A percentile compares a stretch with the other conserved stretches of the same genome.
These are phyloP conservation scores for Ilex asprella DNA, from an alignment of 257 asterid species.

Conservation along the genomic window DNA sequence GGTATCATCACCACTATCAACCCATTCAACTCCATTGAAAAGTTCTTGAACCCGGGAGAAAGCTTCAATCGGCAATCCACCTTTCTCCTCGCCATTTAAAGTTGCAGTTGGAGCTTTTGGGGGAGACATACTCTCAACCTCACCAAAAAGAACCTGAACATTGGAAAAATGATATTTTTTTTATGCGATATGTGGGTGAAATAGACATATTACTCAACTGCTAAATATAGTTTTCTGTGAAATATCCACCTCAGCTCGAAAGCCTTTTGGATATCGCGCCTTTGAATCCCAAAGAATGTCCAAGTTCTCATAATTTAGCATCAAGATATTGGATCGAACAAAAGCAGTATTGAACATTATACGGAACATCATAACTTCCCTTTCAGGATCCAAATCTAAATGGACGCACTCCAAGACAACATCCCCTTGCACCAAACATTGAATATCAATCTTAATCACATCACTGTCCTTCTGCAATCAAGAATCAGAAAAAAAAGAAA, in stretches of 20 bases:
- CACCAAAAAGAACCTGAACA: constrained; percentile 85
- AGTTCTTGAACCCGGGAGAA: constrained; percentile 91
- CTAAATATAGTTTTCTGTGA: constrained; percentile 4
- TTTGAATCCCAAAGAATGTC: constrained; percentile 92
- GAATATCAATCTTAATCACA: constrained; percentile 94
- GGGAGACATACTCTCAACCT: constrained; percentile 71
- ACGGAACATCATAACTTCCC: constrained; percentile 99
- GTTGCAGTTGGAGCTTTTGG: constrained; percentile 56
- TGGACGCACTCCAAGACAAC: constrained; percentile 95
- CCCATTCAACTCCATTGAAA: constrained; percentile 85
- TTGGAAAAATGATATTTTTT: constrained; percentile 13
- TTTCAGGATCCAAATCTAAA: constrained; percentile 83
- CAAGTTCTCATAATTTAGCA: constrained; percentile 89
- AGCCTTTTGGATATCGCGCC: constrained; percentile 81
- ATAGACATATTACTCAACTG: constrained; percentile 13
- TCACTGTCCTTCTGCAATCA: constrained; percentile 81
- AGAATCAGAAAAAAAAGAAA: constrained; percentile 5
- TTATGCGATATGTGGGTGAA: constrained; percentile 14
- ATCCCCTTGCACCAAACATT: constrained; percentile 97
- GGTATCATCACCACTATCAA: constrained; percentile 80
- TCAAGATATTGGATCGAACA: constrained; percentile 87
- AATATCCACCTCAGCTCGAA: constrained; percentile 84
- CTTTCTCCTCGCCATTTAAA: constrained; percentile 81
- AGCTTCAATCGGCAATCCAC: constrained; percentile 94
- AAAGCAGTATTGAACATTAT: constrained; percentile 94